These are phyloP conservation scores for Backusella psychrophila DNA, from an alignment of 192 early-diverging fungal species.

Conservation along the genomic window DNA sequence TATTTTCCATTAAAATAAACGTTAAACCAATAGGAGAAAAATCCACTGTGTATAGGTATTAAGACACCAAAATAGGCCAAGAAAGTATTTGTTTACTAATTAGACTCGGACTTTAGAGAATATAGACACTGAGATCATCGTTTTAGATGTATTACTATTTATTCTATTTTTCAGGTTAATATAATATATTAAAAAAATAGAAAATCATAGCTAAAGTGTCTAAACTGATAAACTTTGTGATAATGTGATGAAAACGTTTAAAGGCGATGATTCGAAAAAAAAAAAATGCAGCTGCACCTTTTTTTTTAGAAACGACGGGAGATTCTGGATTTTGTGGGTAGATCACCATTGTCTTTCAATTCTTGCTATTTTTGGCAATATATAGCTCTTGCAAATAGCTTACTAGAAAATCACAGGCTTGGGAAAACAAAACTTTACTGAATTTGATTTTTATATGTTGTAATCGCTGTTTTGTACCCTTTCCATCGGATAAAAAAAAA, in stretches of 20 bases:
- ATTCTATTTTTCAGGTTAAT: background rate
- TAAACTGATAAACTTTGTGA: background rate
- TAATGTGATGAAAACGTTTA: background rate
- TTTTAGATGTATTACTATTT: background rate
- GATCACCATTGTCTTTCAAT: background rate
- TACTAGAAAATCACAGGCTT: background rate
- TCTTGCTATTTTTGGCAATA: background rate
- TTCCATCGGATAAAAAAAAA: background rate
- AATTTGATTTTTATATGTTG: background rate
- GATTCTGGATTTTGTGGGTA: background rate
- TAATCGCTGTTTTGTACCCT: background rate
- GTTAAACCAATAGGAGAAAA: conserved; percentile 1
- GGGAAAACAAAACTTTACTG: background rate
- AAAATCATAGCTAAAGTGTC: background rate
- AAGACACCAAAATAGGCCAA: background rate
- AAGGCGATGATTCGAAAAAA: background rate
- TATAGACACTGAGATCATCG: background rate
- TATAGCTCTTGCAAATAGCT: background rate
- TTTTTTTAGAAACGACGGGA: background rate
- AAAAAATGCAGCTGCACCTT: background rate
- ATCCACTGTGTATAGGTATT: background rate
- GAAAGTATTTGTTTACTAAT: background rate
- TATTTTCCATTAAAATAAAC: background rate
- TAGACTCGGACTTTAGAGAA: background rate
- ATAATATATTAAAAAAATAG: background rate